These are phyloP conservation scores for Aspergillus luchuensis DNA, from an alignment of 2,329 filamentous ascomycete genomes.

Conservation along the genomic window DNA sequence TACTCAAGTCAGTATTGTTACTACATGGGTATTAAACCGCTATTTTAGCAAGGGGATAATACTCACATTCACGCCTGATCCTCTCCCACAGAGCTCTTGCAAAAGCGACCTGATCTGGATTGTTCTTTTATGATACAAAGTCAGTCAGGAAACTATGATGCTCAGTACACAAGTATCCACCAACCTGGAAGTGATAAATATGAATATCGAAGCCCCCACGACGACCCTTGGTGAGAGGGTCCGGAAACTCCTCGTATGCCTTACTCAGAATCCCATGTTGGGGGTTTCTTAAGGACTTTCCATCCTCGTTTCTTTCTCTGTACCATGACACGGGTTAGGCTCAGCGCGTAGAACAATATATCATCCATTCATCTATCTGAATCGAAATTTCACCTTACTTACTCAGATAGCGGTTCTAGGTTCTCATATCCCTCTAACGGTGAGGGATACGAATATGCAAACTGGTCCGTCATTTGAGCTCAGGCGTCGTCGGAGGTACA, in stretches of 20 bases:
- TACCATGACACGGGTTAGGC: background rate
- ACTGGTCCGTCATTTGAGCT: conserved; percentile 52
- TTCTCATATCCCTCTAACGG: conserved; percentile 56
- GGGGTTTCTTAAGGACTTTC: conserved; percentile 75
- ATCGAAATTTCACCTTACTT: conserved; percentile 19
- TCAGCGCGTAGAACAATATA: background rate
- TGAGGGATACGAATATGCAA: conserved; percentile 56
- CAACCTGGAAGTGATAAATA: conserved; percentile 72
- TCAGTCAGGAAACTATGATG: background rate
- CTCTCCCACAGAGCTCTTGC: conserved; percentile 74
- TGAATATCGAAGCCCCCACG: conserved; percentile 83
- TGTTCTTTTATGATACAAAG: conserved; percentile 45
- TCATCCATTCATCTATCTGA: background rate
- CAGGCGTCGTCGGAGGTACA: background rate
- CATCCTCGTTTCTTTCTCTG: conserved; percentile 66
- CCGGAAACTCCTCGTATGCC: conserved; percentile 69
- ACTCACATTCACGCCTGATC: conserved; percentile 75
- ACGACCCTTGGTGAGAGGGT: conserved; percentile 65
- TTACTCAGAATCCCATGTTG: conserved; percentile 62
- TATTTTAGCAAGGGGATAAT: background rate
- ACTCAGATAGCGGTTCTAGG: conserved; percentile 50
- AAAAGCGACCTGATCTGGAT: conserved; percentile 64
- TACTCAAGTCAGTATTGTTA: conserved; percentile 36
- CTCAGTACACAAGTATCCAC: background rate
- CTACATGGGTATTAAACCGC: background rate